These are phyloP conservation scores for Solanum virginianum DNA, from an alignment of 257 asterid genomes.

Conservation along the genomic window DNA sequence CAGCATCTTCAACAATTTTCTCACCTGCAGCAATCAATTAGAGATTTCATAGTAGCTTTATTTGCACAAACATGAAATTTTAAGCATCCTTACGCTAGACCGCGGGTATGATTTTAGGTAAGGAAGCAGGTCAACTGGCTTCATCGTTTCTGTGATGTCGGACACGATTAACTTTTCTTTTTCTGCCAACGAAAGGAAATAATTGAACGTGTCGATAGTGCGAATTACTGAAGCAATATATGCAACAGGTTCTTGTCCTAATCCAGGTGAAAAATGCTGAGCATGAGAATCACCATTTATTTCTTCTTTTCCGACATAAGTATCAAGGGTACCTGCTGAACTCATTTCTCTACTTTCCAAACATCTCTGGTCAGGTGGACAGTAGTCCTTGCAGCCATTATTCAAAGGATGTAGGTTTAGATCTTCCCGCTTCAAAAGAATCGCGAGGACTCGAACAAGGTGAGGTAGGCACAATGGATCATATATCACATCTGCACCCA, in stretches of 20 bases:
- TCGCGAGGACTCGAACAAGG: conserved; percentile 51
- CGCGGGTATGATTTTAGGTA: conserved; percentile 60
- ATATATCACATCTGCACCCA: conserved; percentile 89
- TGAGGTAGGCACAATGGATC: conserved; percentile 74
- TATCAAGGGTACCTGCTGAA: neutral
- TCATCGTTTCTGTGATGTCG: conserved; percentile 41
- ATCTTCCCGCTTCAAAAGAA: conserved; percentile 31
- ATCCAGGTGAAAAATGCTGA: neutral
- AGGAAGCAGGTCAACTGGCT: conserved; percentile 53
- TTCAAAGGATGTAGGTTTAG: neutral
- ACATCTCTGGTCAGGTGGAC: neutral
- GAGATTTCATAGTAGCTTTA: neutral
- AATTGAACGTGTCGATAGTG: conserved; percentile 49
- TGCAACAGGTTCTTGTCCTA: conserved; percentile 36
- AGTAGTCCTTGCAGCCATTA: neutral
- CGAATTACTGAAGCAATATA: conserved; percentile 80
- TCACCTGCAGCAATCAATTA: neutral
- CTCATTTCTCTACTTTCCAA: neutral
- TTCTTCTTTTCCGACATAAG: neutral
- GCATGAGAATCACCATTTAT: neutral
- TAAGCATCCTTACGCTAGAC: conserved; percentile 41
- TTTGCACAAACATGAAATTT: conserved; percentile 15
- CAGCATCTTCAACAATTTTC: neutral
- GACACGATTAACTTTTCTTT: conserved; percentile 40
- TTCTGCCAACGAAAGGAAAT: conserved; percentile 45